phyloP scores from a whole-genome alignment of 129 eudicot species.

The Deinandra increscens region DNA sequence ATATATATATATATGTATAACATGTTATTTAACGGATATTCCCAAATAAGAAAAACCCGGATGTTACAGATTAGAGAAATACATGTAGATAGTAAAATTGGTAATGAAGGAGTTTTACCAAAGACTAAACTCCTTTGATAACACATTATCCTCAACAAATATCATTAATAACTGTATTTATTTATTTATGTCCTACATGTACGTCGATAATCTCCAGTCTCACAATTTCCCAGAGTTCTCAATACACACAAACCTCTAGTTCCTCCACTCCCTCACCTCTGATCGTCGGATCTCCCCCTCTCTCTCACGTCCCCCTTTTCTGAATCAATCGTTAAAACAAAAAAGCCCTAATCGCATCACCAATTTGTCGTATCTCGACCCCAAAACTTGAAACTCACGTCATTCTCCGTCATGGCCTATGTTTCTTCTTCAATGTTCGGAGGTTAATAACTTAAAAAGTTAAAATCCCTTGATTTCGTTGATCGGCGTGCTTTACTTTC shows the following conservation, averaged over 20 bases:
- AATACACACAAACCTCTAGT: neutral
- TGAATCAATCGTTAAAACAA: slow-evolving; percentile 5
- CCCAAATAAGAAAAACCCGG: no score
- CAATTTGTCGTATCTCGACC: slow-evolving; percentile 3
- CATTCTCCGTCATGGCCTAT: neutral
- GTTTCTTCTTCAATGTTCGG: slow-evolving; percentile 16
- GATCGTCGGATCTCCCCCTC: neutral
- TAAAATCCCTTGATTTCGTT: slow-evolving; percentile 4
- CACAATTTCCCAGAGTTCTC: neutral
- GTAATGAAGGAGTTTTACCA: no score
- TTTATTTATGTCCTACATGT: neutral
- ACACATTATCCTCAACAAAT: no score
- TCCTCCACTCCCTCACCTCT: neutral
- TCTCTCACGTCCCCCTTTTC: neutral
- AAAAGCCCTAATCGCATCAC: slow-evolving; percentile 17
- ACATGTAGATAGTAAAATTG: no score
- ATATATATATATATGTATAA: no score
- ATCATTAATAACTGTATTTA: neutral
- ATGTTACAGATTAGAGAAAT: no score
- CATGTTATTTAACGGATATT: no score
- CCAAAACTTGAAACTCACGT: slow-evolving; percentile 16
- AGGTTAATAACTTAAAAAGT: slow-evolving; percentile 3
- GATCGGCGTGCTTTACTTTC: neutral
- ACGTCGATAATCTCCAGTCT: neutral
- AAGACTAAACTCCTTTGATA: no score